Evolutionary conservation across 2,329 filamentous ascomycete species (phyloP).

Genomic region (Biscogniauxia sp.): DNA sequence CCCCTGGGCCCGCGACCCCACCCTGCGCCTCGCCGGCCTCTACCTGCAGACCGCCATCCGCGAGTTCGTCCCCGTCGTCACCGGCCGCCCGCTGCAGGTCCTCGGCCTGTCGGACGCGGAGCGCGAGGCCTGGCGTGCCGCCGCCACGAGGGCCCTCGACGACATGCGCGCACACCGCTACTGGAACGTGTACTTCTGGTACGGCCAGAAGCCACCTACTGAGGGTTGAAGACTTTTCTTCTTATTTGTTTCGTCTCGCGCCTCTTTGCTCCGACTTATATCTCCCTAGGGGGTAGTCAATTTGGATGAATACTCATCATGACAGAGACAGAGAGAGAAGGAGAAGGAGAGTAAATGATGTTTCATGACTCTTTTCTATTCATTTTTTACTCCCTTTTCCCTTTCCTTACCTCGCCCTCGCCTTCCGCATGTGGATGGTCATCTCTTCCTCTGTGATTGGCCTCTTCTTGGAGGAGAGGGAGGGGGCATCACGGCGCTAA

Average conservation of each 20-base stretch:
- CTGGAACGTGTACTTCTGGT: constrained; percentile 22
- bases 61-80: constrained; percentile 14
- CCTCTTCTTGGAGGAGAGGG: no score
- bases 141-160: constrained; percentile 9
- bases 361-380: no score
- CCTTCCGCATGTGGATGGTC: no score
- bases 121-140: constrained; percentile 16
- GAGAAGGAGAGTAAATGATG: no score
- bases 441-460: no score
- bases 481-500: no score
- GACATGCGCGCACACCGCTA: constrained; percentile 16
- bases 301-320: no score
- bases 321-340: no score
- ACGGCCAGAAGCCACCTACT: constrained; percentile 14
- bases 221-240: not conserved
- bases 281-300: no score
- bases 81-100: constrained; percentile 8
- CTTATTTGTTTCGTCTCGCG: no score
- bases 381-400: no score
- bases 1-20: constrained; percentile 42
- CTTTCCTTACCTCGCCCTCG: not conserved
- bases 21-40: constrained; percentile 41
- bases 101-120: constrained; percentile 17
- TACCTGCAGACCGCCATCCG: constrained; percentile 16
- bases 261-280: no score